These are phyloP conservation scores for Keqinozyma sinolaborantium DNA, from an alignment of 1,139 yeast genomes.

Conservation along the genomic window DNA sequence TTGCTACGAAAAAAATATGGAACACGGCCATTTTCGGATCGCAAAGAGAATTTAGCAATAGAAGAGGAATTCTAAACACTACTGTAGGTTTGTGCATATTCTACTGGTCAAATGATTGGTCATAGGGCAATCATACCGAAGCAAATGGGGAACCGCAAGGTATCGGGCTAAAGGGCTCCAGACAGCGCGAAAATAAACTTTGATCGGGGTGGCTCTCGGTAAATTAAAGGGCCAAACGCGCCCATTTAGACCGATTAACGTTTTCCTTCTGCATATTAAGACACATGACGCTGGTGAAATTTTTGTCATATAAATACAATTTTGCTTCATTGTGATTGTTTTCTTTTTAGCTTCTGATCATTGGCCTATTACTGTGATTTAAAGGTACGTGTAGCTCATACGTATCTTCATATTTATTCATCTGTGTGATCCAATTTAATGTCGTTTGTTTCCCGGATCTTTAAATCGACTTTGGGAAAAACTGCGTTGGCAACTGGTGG, in stretches of 20 bases:
- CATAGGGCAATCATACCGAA: too few relatives aligned
- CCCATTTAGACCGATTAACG: not conserved
- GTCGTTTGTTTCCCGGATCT: constrained; percentile 5
- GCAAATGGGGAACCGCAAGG: too few relatives aligned
- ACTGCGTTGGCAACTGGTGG: constrained; percentile 32
- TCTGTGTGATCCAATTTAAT: too few relatives aligned
- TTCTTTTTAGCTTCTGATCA: not conserved
- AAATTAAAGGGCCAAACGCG: not conserved
- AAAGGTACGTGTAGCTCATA: not conserved
- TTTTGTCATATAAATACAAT: not conserved
- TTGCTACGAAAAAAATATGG: too few relatives aligned
- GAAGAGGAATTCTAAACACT: too few relatives aligned
- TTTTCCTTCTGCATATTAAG: not conserved
- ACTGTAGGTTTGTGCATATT: too few relatives aligned
- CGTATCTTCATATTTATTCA: not conserved
- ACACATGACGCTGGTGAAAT: not conserved
- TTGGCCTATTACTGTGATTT: not conserved
- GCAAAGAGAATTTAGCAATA: too few relatives aligned
- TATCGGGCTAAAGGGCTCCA: not conserved
- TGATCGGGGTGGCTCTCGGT: not conserved
- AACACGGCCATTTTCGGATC: too few relatives aligned
- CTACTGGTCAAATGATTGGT: too few relatives aligned
- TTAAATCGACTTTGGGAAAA: constrained; percentile 24
- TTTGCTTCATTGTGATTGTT: not conserved
- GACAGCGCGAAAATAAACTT: not conserved